Evolutionary conservation across 2,329 filamentous ascomycete species (phyloP).

Genomic region (Fusarium sp.): DNA sequence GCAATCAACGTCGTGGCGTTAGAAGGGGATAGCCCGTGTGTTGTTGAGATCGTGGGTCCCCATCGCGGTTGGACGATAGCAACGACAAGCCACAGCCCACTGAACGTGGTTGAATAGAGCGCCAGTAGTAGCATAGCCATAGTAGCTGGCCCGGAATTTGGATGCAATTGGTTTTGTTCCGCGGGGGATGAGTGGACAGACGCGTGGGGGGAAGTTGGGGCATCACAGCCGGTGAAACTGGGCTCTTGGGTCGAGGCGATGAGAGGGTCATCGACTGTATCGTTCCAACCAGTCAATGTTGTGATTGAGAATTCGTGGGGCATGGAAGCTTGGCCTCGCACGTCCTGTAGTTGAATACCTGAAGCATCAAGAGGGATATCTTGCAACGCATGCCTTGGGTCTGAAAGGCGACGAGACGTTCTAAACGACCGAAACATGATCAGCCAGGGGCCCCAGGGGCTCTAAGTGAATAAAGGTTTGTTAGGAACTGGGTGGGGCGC

Average conservation of each 20-base stretch:
- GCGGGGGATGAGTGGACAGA: not conserved
- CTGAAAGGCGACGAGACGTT: not conserved
- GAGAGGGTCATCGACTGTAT: not conserved
- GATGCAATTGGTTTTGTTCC: rapidly evolving
- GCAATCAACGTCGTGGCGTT: not conserved
- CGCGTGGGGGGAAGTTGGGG: not conserved
- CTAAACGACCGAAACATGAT: not conserved
- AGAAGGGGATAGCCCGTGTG: not conserved
- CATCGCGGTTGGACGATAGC: not conserved
- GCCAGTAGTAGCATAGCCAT: not conserved
- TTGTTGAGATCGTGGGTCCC: not conserved
- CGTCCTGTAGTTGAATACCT: not conserved
- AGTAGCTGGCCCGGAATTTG: not conserved
- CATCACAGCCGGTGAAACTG: not conserved
- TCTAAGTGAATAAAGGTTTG: not conserved
- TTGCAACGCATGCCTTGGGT: not conserved
- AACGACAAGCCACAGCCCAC: not conserved
- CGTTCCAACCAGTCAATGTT: too few species aligned
- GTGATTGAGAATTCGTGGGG: not conserved
- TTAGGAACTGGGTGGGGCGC: too few species aligned
- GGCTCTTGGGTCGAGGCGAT: not conserved
- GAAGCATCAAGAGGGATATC: not conserved
- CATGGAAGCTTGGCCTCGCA: not conserved
- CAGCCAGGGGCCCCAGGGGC: not conserved
- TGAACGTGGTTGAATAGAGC: not conserved